Conservation (phyloP, 2,329 filamentous ascomycete species). For the Stachybotrys elegans region DNA sequence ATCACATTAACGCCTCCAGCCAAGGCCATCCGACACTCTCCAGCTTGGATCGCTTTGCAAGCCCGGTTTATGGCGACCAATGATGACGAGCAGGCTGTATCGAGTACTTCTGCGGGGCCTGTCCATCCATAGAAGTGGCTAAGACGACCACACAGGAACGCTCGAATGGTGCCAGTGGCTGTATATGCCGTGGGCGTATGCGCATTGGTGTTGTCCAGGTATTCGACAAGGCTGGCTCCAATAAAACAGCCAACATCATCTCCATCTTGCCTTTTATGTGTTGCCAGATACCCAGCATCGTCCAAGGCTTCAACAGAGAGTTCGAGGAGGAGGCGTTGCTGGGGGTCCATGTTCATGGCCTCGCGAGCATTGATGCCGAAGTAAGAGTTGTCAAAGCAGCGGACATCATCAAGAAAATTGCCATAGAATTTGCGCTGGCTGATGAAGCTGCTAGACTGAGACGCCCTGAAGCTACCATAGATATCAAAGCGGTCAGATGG, state of each 20-base stretch:
- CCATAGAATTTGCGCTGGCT: background rate
- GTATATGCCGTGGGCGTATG: constrained; percentile 25
- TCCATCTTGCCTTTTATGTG: constrained; percentile 4
- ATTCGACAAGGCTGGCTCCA: constrained; percentile 16
- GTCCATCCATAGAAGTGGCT: constrained; percentile 30
- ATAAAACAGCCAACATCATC: constrained; percentile 20
- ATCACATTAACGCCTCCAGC: constrained; percentile 36
- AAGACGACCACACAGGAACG: constrained; percentile 26
- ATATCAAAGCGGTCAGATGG: background rate
- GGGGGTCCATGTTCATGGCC: constrained; percentile 25
- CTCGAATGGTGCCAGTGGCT: constrained; percentile 23
- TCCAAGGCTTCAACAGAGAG: constrained; percentile 27
- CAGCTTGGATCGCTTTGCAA: constrained; percentile 18
- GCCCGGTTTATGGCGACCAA: constrained; percentile 28
- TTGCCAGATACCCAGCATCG: constrained; percentile 8
- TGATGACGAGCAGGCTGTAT: constrained; percentile 32
- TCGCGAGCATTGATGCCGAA: constrained; percentile 22
- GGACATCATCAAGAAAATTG: background rate
- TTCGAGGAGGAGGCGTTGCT: constrained; percentile 26
- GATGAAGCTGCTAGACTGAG: background rate
- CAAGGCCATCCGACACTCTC: constrained; percentile 26
- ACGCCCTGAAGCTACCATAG: background rate
- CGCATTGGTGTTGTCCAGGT: constrained; percentile 16
- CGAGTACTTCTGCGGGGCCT: constrained; percentile 26
- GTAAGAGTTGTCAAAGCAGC: constrained; percentile 19